Conservation (phyloP, 352 stramenopile species). For the Blastocystis hominis region DNA sequence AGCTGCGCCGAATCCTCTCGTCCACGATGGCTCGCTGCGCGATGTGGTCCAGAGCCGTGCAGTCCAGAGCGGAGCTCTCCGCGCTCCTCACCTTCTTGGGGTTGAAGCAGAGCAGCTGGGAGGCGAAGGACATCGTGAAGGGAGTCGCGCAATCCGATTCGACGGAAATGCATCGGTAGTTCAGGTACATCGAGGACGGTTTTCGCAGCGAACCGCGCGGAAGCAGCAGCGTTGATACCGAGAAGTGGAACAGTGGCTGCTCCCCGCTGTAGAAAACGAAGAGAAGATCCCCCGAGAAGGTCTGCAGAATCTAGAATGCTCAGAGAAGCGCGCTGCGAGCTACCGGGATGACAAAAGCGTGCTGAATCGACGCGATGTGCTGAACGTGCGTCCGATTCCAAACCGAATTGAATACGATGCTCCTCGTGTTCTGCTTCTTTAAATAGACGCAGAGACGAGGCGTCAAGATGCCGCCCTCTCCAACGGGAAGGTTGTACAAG, state of each 20-base stretch:
- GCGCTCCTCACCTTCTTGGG: background rate
- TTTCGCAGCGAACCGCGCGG: background rate
- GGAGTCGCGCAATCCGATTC: background rate
- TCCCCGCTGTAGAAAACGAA: constrained; percentile 13
- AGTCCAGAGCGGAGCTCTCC: too few relatives aligned
- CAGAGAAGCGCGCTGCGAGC: background rate
- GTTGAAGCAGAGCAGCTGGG: background rate
- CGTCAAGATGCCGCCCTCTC: background rate
- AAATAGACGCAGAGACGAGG: constrained; percentile 3
- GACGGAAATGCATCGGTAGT: constrained; percentile 16
- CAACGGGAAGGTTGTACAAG: constrained; percentile 46
- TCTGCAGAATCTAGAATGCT: background rate
- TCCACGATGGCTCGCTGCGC: background rate
- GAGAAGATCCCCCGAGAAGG: constrained; percentile 6
- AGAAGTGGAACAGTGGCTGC: constrained; percentile 35
- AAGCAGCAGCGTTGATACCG: background rate
- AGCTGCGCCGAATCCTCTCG: background rate
- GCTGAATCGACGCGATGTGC: background rate
- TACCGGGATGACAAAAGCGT: background rate
- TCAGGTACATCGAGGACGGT: constrained; percentile 39
- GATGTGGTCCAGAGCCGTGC: background rate
- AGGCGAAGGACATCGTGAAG: constrained; percentile 16
- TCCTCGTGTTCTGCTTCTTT: background rate
- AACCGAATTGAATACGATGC: constrained; percentile 12
- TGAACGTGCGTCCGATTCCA: background rate